These are phyloP conservation scores for Suillus placidus DNA, from an alignment of 768 basidiomycete species.

Conservation along the genomic window DNA sequence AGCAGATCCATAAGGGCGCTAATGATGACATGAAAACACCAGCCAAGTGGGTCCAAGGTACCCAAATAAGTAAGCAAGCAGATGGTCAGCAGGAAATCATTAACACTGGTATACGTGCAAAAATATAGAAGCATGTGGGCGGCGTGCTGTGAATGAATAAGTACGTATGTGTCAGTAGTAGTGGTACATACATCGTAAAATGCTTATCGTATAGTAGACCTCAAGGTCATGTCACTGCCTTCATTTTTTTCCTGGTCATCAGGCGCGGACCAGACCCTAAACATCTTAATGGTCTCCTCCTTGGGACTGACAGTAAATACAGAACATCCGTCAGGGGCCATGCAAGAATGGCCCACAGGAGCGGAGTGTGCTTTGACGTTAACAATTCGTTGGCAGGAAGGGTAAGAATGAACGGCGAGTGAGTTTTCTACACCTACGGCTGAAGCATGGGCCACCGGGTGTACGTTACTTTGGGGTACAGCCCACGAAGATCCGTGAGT, in stretches of 20 bases:
- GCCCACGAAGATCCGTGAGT: constrained; percentile 59
- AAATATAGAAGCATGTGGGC: background rate
- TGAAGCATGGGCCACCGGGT: constrained; percentile 22
- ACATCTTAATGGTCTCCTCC: constrained; percentile 75
- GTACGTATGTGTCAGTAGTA: constrained; percentile 12
- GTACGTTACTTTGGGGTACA: constrained; percentile 22
- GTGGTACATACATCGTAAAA: constrained; percentile 8
- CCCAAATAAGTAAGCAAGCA: background rate
- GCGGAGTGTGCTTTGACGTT: constrained; percentile 59
- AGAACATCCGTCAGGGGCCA: constrained; percentile 63
- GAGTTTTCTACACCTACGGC: constrained; percentile 39
- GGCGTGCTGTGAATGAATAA: constrained; percentile 12
- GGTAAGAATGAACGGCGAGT: constrained; percentile 57
- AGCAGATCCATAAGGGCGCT: too few species aligned
- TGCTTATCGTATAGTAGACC: constrained; percentile 30
- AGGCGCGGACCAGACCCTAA: constrained; percentile 59
- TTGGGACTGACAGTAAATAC: constrained; percentile 65
- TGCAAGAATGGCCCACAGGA: constrained; percentile 59
- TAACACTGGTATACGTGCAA: constrained; percentile 3
- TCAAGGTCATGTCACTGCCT: constrained; percentile 25
- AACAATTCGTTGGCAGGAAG: constrained; percentile 51
- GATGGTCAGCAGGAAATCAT: background rate
- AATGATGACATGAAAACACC: background rate
- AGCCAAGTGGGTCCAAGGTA: too few species aligned
- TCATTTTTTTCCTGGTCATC: constrained; percentile 22